These are phyloP conservation scores for Komagataella mondaviorum DNA, from an alignment of 805 yeast species.

Conservation along the genomic window DNA sequence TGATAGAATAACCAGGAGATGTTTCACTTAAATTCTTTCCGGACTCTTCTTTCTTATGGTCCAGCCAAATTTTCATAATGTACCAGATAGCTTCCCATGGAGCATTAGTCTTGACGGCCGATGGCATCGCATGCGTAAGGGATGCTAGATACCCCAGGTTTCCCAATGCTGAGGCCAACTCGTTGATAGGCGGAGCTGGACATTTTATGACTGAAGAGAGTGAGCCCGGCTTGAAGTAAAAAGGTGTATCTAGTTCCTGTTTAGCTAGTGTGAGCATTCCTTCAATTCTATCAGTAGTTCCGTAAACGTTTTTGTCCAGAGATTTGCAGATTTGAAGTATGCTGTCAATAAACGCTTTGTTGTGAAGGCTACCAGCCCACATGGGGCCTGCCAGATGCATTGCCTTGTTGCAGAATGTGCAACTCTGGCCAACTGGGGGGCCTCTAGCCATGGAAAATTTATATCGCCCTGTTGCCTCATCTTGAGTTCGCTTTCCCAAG, in stretches of 20 bases:
- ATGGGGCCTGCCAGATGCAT: conserved; percentile 90
- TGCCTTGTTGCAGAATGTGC: conserved; percentile 57
- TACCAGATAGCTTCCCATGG: conserved; percentile 73
- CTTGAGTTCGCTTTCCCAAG: conserved; percentile 47
- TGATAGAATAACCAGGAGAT: conserved; percentile 45
- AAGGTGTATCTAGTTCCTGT: conserved; percentile 60
- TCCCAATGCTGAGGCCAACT: conserved; percentile 67
- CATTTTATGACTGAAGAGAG: conserved; percentile 65
- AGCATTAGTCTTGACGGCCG: conserved; percentile 82
- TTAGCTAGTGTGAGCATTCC: conserved; percentile 87
- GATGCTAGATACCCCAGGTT: conserved; percentile 75
- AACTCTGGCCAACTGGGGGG: conserved; percentile 43
- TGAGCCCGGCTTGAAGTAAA: conserved; percentile 73
- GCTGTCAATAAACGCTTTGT: conserved; percentile 47
- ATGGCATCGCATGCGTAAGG: conserved; percentile 78
- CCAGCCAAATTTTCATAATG: conserved; percentile 52
- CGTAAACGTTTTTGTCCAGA: conserved; percentile 38
- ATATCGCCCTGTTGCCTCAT: conserved; percentile 7
- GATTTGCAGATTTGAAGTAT: conserved; percentile 38
- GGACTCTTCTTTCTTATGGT: conserved; percentile 23
- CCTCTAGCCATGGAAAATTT: conserved; percentile 52
- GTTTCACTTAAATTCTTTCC: conserved; percentile 29
- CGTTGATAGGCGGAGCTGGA: conserved; percentile 70
- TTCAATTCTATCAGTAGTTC: conserved; percentile 71
- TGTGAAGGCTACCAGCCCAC: conserved; percentile 82